Percentiles rank a stretch among this genome's conserved stretches.
These are phyloP conservation scores for Cymbidium sinense DNA, from an alignment of 106 monocot species.

Conservation along the genomic window DNA sequence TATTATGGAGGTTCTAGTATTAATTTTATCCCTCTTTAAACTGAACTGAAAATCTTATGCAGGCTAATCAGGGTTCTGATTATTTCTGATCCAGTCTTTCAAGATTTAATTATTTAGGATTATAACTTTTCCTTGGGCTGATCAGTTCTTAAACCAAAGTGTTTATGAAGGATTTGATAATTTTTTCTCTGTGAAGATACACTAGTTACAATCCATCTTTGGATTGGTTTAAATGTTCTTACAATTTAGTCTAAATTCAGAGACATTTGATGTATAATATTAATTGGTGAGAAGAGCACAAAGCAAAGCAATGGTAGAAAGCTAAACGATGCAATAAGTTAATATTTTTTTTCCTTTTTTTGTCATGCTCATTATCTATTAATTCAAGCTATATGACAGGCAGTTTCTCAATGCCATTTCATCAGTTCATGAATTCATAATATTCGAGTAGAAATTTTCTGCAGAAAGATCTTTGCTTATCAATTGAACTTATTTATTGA, in stretches of 20 bases:
- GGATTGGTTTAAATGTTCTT: neutral
- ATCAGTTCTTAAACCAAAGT: neutral
- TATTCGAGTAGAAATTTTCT: neutral
- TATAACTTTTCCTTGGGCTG: neutral
- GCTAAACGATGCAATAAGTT: neutral
- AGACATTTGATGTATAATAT: neutral
- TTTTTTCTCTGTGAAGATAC: neutral
- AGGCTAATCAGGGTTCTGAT: neutral
- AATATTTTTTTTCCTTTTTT: neutral
- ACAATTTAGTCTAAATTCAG: neutral
- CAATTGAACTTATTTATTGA: neutral
- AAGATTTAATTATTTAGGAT: neutral
- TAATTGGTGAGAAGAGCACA: neutral
- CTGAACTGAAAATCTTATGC: neutral
- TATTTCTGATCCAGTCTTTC: neutral
- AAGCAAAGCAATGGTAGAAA: neutral
- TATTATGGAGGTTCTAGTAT: neutral
- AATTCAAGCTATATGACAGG: neutral
- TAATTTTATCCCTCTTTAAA: neutral
- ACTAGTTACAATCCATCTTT: neutral
- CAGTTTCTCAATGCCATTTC: neutral
- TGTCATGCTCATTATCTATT: neutral
- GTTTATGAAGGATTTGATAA: neutral
- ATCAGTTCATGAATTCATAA: neutral
- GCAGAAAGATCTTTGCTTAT: neutral